Evolutionary conservation across 257 asterid genomes (phyloP), one percentile per base, ranked within the genome.

Genomic region (Mitragyna speciosa): DNA sequence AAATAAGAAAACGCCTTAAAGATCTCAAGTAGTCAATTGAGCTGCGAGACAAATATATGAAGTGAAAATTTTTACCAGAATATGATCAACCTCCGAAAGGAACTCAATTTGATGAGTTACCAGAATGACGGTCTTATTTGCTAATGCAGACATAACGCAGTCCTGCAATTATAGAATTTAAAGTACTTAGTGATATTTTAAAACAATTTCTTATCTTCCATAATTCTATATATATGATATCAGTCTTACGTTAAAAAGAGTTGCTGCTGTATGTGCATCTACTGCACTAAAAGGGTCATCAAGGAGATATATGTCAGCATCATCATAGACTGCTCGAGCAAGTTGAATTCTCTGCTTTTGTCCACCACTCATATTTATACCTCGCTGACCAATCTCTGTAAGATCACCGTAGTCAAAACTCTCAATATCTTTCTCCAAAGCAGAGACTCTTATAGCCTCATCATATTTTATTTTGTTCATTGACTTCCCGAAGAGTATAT

Each of bases 201-300:
- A 70, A 45, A 51, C 69, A 12, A n/a, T 70, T 73, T 2, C n/a
- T 52, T 4, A 7, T 6, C 52, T 72, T 39, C 17, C 39, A 56
- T 33, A 28, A n/a, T 41, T 54, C 0, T 63, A 75, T 64, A n/a
- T 74, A 31, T 28, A 26, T 16, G 74, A 54, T 78, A 36, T 56
- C 80, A 67, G 67, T 45, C 90, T 78, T 83, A 93, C 97, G 65
- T 91, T 85, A 80, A 91, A 93, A 81, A 93, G 96, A 31, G 84
- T 52, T 70, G 90, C 84, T 31, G 97, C 92, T 70, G 98, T 91
- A 54, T 91, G 97, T 77, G 98, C 98, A 88, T 93, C 98, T 12
- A 94, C 95, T 15, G 97, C 98, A 80, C 98, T 91, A 81, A 94
- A 94, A 76, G 98, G 97, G 76, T 94, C 98, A 36, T 94, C 98